phyloP scores from a whole-genome alignment of 768 basidiomycete species.

The Lactifluus piperatus region DNA sequence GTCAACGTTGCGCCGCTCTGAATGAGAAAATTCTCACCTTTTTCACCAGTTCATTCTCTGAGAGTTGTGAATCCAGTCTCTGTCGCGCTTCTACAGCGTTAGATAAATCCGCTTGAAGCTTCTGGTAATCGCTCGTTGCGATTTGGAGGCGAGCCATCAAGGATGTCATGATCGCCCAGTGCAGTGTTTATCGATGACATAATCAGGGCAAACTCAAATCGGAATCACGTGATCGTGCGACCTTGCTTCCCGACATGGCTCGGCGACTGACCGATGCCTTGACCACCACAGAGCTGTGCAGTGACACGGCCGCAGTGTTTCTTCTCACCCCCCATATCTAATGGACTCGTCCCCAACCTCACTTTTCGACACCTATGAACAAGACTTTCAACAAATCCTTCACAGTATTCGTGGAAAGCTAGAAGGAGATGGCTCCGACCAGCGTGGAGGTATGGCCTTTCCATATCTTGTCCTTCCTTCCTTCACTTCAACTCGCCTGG shows the following conservation, averaged over 20 bases:
- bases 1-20: not conserved
- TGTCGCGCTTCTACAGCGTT: constrained; percentile 73
- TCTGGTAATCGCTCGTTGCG: constrained; percentile 69
- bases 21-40: constrained; percentile 42
- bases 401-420: constrained; percentile 69
- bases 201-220: not conserved
- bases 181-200: not conserved
- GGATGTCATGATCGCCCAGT: constrained; percentile 34
- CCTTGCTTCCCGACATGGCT: too few species aligned
- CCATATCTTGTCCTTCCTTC: too few species aligned
- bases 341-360: constrained; percentile 83
- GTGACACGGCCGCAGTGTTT: not conserved
- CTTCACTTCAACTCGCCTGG: not conserved
- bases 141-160: constrained; percentile 54
- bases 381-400: constrained; percentile 82
- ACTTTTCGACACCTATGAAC: constrained; percentile 87
- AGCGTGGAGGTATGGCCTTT: constrained; percentile 55
- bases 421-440: constrained; percentile 55
- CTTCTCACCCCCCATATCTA: not conserved
- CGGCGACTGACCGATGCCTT: too few species aligned
- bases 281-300: too few species aligned
- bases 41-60: constrained; percentile 88
- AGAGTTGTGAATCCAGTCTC: constrained; percentile 79
- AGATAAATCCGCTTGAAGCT: constrained; percentile 66
- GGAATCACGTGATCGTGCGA: not conserved